Base-by-base conservation (phyloP, 768 basidiomycete species). In the Lentinula lateritia region DNA sequence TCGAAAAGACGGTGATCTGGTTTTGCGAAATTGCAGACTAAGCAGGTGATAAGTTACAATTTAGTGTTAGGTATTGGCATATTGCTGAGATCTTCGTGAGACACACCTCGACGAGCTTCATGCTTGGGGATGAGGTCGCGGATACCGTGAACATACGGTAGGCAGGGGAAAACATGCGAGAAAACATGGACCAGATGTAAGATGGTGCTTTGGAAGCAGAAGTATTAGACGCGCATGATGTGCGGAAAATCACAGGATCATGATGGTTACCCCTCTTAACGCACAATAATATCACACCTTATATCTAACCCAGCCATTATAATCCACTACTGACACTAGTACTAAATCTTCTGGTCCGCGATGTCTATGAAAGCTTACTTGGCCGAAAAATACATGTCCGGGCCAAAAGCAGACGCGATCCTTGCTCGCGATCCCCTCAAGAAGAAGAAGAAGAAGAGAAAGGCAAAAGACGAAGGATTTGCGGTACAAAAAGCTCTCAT, bases 361-460 rank as follows among this genome's bases (percentile, higher is more conserved):
- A 59, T 59, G 59, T 60, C 59, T 61, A 81, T 95, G 77, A 88
- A 93, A 71, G 80, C 91, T 23, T 95, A 95, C 71, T 82, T 95
- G 16, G 93, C 93, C 0, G 83, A 88, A 65, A 93, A 92, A 64
- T 98, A 98, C 77, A 96, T 98, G 95, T 88, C 94, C 5, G 96
- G 96, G 0, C 86, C 93, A 0, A 98, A 98, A 69, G 94, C 95
- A 2, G 96, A 98, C 66, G 95, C 93, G 6, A 98, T 98, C 64
- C 80, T 98, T 7, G 79, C 94, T 3, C 84, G 85, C 50, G 72
- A 82, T 0, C 78, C 75, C 2, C 75, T 77, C 0, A 81, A 80
- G 70, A 89, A 88, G 74, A 91, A 89, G 74, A 91, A 89, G 77
- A 93, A 90, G 74, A 82, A 90, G 74, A 82, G 86, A 57, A 90